A percentile compares a stretch with the other conserved stretches of the same genome.
Conservation (phyloP, 2,329 filamentous ascomycete species). For the Clonostachys rhizophaga region DNA sequence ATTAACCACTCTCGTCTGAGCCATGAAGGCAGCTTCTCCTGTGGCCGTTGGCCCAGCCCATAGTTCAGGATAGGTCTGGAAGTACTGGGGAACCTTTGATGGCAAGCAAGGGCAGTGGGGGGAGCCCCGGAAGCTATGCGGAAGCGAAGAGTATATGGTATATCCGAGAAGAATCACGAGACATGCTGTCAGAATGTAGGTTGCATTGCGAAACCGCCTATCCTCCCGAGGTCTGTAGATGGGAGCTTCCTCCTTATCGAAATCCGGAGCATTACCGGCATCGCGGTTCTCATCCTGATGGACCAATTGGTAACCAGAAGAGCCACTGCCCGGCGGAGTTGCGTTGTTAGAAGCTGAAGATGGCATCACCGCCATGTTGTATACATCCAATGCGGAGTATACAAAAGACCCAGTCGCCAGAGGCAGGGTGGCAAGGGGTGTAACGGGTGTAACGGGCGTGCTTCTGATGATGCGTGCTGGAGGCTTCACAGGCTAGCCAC, state of each 20-base stretch:
- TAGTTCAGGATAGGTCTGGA: slow-evolving; percentile 55
- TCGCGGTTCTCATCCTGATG: slow-evolving; percentile 15
- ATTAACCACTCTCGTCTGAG: slow-evolving; percentile 63
- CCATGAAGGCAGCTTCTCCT: slow-evolving; percentile 64
- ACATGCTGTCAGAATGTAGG: neutral
- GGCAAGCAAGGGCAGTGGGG: slow-evolving; percentile 21
- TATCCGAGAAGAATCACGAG: slow-evolving; percentile 27
- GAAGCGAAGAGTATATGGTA: slow-evolving; percentile 28
- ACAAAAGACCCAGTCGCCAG: too few relatives aligned
- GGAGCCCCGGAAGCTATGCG: slow-evolving; percentile 14
- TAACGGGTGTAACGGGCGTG: too few relatives aligned
- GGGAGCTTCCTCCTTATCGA: neutral
- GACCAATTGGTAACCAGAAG: slow-evolving; percentile 22
- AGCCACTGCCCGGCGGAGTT: neutral
- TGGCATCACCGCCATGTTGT: neutral
- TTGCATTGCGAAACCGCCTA: slow-evolving; percentile 1
- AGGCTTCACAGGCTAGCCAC: too few relatives aligned
- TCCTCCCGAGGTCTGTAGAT: neutral
- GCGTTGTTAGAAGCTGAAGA: neutral
- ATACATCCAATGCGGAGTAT: too few relatives aligned
- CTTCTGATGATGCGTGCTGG: too few relatives aligned
- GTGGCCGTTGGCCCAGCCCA: slow-evolving; percentile 67
- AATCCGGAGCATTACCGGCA: neutral
- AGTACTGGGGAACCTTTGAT: slow-evolving; percentile 53
- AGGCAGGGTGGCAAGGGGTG: too few relatives aligned